Evolutionary conservation across 1,284 basidiomycete species (phyloP).

Genomic region (Coniophora puteana): DNA sequence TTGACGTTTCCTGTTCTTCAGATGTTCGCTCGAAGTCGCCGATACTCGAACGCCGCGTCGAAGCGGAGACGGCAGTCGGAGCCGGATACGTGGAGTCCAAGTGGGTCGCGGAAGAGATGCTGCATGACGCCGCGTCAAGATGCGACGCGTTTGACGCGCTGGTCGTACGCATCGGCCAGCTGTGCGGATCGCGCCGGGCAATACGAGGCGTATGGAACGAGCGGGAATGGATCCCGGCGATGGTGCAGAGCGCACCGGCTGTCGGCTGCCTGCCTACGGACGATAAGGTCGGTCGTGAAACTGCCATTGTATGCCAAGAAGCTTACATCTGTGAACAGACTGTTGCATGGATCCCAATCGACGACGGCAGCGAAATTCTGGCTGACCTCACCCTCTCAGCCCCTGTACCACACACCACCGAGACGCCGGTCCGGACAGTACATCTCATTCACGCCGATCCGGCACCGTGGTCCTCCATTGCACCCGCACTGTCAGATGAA

Average conservation of each 20-base stretch:
- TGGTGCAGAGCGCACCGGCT: slow-evolving; percentile 12
- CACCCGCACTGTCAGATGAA: slow-evolving; percentile 14
- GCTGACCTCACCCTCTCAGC: slow-evolving; percentile 2
- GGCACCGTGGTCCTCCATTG: slow-evolving; percentile 20
- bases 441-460: slow-evolving; percentile 24
- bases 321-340: not conserved
- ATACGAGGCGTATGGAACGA: slow-evolving; percentile 30
- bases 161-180: slow-evolving; percentile 35
- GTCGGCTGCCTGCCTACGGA: not conserved
- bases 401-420: not conserved
- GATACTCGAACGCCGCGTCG: slow-evolving; percentile 12
- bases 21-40: not conserved
- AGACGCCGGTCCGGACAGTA: too few relatives aligned
- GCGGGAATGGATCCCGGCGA: slow-evolving; percentile 27
- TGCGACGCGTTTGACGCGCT: slow-evolving; percentile 18
- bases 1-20: not conserved
- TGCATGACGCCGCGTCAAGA: slow-evolving; percentile 17
- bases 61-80: slow-evolving; percentile 23
- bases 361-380: slow-evolving; percentile 3
- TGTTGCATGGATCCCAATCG: slow-evolving; percentile 6
- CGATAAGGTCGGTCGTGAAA: not conserved
- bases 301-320: not conserved
- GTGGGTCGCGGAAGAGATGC: slow-evolving; percentile 36
- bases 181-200: slow-evolving; percentile 24
- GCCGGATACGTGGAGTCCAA: slow-evolving; percentile 37